A percentile compares a stretch with the other conserved stretches of the same genome.
Evolutionary conservation across 2,329 filamentous ascomycete genomes (phyloP).

Genomic region (Beauveria rudraprayagi): DNA sequence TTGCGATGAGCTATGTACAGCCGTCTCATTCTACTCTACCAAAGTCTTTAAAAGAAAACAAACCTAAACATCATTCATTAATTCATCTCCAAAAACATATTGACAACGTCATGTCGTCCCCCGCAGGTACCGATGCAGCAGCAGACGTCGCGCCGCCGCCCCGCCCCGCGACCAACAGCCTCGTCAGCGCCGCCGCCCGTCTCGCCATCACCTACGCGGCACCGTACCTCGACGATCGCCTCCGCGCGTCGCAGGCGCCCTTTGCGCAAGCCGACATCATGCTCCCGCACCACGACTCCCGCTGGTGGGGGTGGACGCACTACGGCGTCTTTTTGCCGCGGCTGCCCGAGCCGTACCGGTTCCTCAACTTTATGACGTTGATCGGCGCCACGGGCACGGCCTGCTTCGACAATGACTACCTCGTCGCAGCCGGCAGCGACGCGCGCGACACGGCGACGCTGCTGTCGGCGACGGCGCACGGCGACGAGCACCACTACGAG

Average conservation of each 20-base stretch:
- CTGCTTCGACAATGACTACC: not conserved
- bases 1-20: not conserved
- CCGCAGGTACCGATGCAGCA: not conserved
- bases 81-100: not conserved
- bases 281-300: not conserved
- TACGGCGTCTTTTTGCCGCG: not conserved
- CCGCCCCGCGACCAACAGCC: not conserved
- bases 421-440: not conserved
- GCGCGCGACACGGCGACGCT: not conserved
- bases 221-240: not conserved
- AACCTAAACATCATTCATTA: too few species aligned
- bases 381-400: not conserved
- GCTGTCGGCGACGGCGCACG: not conserved
- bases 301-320: not conserved
- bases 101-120: not conserved
- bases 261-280: not conserved
- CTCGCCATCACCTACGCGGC: not conserved
- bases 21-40: not conserved
- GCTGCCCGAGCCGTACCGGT: not conserved
- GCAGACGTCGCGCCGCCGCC: not conserved
- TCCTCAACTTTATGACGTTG: not conserved
- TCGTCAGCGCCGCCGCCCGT: not conserved
- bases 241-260: not conserved
- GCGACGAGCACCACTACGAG: not conserved
- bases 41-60: too few species aligned